Evolutionary conservation across 1,284 basidiomycete genomes (phyloP).

Genomic region (Bjerkandera adusta): DNA sequence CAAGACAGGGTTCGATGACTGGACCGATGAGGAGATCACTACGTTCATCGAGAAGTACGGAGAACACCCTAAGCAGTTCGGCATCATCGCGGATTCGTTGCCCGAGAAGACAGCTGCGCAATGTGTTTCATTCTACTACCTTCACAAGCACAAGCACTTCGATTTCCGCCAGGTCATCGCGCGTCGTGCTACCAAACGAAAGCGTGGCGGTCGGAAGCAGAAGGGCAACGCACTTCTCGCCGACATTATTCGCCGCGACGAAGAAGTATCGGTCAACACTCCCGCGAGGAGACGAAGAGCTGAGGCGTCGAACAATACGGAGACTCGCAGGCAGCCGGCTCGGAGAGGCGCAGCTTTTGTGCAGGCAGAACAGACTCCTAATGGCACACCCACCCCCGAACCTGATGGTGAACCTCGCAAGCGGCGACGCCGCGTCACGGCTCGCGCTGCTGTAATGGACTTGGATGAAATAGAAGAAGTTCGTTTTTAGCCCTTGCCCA

Average conservation of each 20-base stretch:
- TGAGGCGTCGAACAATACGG: constrained; percentile 13
- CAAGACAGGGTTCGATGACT: constrained; percentile 70
- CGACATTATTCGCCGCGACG: constrained; percentile 78
- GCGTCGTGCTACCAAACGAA: constrained; percentile 60
- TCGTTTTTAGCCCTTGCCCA: constrained; percentile 13
- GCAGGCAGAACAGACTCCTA: constrained; percentile 46
- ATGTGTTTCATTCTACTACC: constrained; percentile 94
- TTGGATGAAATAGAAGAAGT: constrained; percentile 38
- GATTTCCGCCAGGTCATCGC: constrained; percentile 80
- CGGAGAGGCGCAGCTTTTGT: constrained; percentile 36
- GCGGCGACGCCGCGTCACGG: constrained; percentile 32
- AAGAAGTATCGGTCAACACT: constrained; percentile 46
- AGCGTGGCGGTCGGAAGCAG: constrained; percentile 62
- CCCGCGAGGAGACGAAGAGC: constrained; percentile 19
- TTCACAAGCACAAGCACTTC: constrained; percentile 87
- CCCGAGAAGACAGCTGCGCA: constrained; percentile 86
- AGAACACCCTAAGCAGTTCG: constrained; percentile 91
- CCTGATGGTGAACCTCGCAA: constrained; percentile 58
- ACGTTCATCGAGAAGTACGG: constrained; percentile 84
- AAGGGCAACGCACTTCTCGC: constrained; percentile 75
- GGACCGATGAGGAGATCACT: constrained; percentile 86
- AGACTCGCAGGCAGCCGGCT: constrained; percentile 29
- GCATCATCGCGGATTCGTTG: constrained; percentile 78
- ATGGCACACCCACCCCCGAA: constrained; percentile 51
- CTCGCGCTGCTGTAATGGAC: constrained; percentile 27